phyloP scores from a whole-genome alignment of 2,329 filamentous ascomycete species.

The Fusarium lateritium region DNA sequence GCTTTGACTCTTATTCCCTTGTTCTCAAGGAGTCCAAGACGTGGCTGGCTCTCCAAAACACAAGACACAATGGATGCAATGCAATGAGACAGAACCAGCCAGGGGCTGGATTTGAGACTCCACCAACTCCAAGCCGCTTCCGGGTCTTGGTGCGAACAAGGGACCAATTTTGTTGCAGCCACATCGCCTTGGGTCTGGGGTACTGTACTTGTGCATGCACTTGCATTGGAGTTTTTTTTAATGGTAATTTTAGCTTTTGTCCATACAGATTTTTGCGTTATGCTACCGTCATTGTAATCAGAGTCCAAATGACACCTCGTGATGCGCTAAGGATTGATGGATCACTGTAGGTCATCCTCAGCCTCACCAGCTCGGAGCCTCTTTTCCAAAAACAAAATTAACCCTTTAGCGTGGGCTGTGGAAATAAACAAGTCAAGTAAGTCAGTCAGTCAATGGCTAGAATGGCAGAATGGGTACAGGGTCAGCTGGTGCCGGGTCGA shows the following conservation, averaged over 20 bases:
- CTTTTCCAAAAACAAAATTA: slow-evolving; percentile 1
- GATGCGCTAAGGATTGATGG: slow-evolving; percentile 29
- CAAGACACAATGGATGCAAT: slow-evolving; percentile 9
- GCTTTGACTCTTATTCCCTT: slow-evolving; percentile 6
- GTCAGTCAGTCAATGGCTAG: too few species aligned
- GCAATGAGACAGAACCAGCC: slow-evolving; percentile 25
- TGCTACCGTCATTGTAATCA: not conserved
- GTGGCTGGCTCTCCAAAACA: slow-evolving; percentile 6
- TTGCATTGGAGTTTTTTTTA: slow-evolving; percentile 17
- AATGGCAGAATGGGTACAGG: too few species aligned
- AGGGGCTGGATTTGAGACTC: slow-evolving; percentile 30
- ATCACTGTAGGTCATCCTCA: slow-evolving; percentile 25
- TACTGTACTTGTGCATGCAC: slow-evolving; percentile 27
- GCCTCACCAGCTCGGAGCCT: slow-evolving; percentile 27
- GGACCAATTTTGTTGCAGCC: slow-evolving; percentile 35
- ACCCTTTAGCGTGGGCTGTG: slow-evolving; percentile 4
- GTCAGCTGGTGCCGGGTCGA: slow-evolving; percentile 2
- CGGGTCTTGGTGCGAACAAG: slow-evolving; percentile 29
- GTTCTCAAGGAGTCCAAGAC: slow-evolving; percentile 5
- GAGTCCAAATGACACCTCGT: slow-evolving; percentile 19
- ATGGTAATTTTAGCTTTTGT: slow-evolving; percentile 8
- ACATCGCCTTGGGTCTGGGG: slow-evolving; percentile 43
- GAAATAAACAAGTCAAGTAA: slow-evolving; percentile 1
- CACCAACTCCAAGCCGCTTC: slow-evolving; percentile 42
- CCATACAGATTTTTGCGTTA: slow-evolving; percentile 9